These are phyloP conservation scores for Pythium aphanidermatum DNA, from an alignment of 352 stramenopile genomes.

Conservation along the genomic window DNA sequence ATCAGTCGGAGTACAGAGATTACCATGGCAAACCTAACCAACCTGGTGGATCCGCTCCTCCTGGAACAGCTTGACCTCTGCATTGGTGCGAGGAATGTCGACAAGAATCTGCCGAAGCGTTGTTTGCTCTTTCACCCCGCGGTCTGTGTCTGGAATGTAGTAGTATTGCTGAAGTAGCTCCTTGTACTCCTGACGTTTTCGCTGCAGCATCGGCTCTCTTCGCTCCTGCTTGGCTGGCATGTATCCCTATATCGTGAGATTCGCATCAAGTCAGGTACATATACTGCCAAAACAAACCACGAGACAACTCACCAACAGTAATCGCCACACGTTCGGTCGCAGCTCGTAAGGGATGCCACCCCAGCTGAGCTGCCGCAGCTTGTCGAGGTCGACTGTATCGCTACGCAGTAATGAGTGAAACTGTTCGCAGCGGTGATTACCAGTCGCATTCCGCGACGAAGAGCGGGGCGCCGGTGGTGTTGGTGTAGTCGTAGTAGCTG, in stretches of 20 bases:
- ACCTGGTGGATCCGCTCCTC: slow-evolving; percentile 90
- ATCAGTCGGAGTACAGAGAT: slow-evolving; percentile 1
- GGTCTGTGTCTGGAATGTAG: slow-evolving; percentile 93
- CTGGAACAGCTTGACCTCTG: slow-evolving; percentile 96
- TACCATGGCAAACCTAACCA: background rate
- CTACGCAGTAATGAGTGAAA: slow-evolving; percentile 63
- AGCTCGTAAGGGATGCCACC: slow-evolving; percentile 85
- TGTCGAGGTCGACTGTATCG: slow-evolving; percentile 85
- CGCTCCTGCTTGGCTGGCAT: slow-evolving; percentile 94
- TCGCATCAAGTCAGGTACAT: background rate
- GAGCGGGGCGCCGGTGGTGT: slow-evolving; percentile 3
- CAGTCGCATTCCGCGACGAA: slow-evolving; percentile 53
- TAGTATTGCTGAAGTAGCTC: slow-evolving; percentile 95
- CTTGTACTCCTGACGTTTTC: slow-evolving; percentile 96
- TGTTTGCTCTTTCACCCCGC: slow-evolving; percentile 94
- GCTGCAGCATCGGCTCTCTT: slow-evolving; percentile 84
- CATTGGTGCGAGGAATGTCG: slow-evolving; percentile 97
- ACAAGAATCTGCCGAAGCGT: slow-evolving; percentile 96
- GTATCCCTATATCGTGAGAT: slow-evolving; percentile 76
- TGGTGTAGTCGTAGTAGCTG: background rate
- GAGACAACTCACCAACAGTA: slow-evolving; percentile 83
- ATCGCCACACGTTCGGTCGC: slow-evolving; percentile 91
- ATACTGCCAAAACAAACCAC: background rate
- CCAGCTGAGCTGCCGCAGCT: slow-evolving; percentile 89
- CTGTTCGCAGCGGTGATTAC: slow-evolving; percentile 66